phyloP scores from a whole-genome alignment of 805 yeast genomes.

The Kluyveromyces siamensis region DNA sequence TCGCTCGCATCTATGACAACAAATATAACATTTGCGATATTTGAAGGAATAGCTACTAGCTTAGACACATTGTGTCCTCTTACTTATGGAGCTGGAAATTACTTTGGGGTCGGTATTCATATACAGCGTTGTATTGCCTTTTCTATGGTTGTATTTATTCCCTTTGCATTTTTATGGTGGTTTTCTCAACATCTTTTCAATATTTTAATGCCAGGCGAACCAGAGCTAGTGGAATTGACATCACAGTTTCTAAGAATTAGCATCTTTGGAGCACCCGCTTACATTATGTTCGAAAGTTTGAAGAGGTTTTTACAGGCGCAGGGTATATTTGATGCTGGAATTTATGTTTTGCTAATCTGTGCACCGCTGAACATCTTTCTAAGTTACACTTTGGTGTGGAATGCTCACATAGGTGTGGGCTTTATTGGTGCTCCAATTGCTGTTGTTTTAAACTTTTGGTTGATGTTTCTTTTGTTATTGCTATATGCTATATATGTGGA shows the following conservation, averaged over 20 bases:
- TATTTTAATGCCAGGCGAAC: conserved; percentile 39
- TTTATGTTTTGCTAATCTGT: conserved; percentile 52
- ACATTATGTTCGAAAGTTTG: conserved; percentile 67
- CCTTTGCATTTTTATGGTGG: conserved; percentile 55
- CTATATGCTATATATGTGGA: conserved; percentile 49
- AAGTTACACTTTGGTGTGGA: conserved; percentile 71
- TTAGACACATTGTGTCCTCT: conserved; percentile 79
- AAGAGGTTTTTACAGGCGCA: conserved; percentile 81
- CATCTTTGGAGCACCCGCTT: conserved; percentile 70
- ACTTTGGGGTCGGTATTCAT: conserved; percentile 61
- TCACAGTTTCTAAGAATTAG: conserved; percentile 49
- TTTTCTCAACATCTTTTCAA: conserved; percentile 39
- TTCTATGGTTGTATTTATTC: conserved; percentile 43
- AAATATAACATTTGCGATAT: conserved; percentile 67
- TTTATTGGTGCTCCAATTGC: conserved; percentile 78
- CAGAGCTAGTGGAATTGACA: conserved; percentile 46
- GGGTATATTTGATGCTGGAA: conserved; percentile 78
- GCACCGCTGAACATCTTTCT: conserved; percentile 63
- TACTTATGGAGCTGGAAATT: conserved; percentile 73
- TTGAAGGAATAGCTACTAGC: conserved; percentile 77
- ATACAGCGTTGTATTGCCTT: conserved; percentile 64
- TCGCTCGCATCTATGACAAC: conserved; percentile 79
- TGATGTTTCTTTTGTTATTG: conserved; percentile 49
- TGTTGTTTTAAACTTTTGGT: conserved; percentile 62
- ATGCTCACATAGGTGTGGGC: conserved; percentile 58